Base-by-base conservation (phyloP, 805 yeast species). In the Saccharomycopsis malanga region DNA sequence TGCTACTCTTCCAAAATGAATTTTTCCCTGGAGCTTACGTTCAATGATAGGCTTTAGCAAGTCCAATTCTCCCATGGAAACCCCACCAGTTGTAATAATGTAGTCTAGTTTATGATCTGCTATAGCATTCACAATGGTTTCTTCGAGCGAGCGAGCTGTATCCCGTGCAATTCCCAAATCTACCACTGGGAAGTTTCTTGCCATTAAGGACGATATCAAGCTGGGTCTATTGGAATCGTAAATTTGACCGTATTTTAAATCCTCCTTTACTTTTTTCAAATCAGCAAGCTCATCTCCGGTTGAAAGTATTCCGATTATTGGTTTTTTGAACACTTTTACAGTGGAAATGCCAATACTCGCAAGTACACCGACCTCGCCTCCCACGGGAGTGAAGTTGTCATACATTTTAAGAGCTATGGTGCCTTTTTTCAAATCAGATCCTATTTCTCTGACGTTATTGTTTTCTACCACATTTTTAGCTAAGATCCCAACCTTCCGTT, bases 21-120 rank as follows among this genome's bases (percentile, higher is more conserved):
- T 70, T 0, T 50, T 54, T 1, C 78, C 80, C 0, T 61, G 60
- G 15, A 75, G 53, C 9, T 49, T 51, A 30, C 67, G 56, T 48
- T 72, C 73, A 21, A 75, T 70, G 0, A 69, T 63, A 0, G 79
- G 79, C 47, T 75, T 75, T 35, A 75, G 56, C 14, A 73, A 59
- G 55, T 75, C 81, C 29, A 67, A 50, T 54, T 75, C 81, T 1
- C 81, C 81, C 81, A 75, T 75, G 1, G 81, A 75, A 1, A 75
- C 81, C 21, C 81, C 81, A 2, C 81, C 81, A 1, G 76, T 69
- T 2, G 80, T 74, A 32, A 75, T 62, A 32, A 75, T 53, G 32
- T 67, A 67, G 47, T 75, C 79, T 12, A 69, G 57, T 9, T 55
- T 53, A 3, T 52, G 29, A 1, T 48, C 35, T 4, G 53, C 48